Conservation (phyloP, 2,329 filamentous ascomycete species). For the Aspergillus sp. region DNA sequence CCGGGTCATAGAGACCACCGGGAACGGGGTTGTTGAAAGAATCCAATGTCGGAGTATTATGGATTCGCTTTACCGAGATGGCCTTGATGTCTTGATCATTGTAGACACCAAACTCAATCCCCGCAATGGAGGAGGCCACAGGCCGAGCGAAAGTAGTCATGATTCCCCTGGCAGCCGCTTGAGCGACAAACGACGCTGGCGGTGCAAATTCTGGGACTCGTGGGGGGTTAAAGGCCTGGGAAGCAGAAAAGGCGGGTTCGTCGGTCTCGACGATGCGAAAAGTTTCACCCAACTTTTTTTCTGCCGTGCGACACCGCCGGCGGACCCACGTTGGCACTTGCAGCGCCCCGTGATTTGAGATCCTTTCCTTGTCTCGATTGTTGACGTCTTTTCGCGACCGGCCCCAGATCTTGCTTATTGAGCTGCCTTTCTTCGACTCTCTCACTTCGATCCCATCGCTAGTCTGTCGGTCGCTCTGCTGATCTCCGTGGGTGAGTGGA, state of each 20-base stretch:
- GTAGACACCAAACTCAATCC: slow-evolving; percentile 88
- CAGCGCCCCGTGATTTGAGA: slow-evolving; percentile 15
- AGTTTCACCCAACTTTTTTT: slow-evolving; percentile 42
- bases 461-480: slow-evolving; percentile 3
- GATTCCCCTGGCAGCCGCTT: slow-evolving; percentile 35
- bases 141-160: slow-evolving; percentile 65
- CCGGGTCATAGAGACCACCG: slow-evolving; percentile 88
- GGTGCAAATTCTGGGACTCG: slow-evolving; percentile 22
- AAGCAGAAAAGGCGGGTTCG: slow-evolving; percentile 30
- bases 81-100: slow-evolving; percentile 78
- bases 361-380: slow-evolving; percentile 8
- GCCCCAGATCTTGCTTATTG: not conserved
- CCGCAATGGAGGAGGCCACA: slow-evolving; percentile 77
- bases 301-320: slow-evolving; percentile 39
- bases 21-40: slow-evolving; percentile 84
- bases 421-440: not conserved
- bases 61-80: slow-evolving; percentile 90
- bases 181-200: slow-evolving; percentile 39
- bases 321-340: slow-evolving; percentile 16
- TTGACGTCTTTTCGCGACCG: not conserved
- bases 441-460: not conserved
- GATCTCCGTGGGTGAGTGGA: slow-evolving; percentile 17
- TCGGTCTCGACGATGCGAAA: slow-evolving; percentile 34
- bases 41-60: slow-evolving; percentile 93
- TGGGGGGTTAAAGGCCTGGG: slow-evolving; percentile 23